Evolutionary conservation across 805 yeast genomes (phyloP), one percentile per base, ranked within the genome.

Genomic region (Lachancea meyersii): DNA sequence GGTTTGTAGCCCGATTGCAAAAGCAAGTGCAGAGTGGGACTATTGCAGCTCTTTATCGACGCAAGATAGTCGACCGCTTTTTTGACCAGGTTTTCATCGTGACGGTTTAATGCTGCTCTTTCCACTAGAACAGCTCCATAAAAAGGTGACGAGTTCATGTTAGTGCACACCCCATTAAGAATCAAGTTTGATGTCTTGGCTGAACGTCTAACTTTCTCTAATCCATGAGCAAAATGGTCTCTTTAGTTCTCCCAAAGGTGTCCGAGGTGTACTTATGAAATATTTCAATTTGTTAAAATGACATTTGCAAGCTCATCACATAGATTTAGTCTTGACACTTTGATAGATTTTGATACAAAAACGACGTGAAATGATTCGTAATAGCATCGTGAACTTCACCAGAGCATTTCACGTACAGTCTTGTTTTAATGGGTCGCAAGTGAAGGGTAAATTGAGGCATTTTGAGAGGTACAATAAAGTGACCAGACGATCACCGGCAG

Each of bases 401-500:
- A 26, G 40, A 19, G 17, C n/a, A 19, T 26, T 37, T 4, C 35
- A 38, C 21, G 30, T 31, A 16, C 27, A n/a, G n/a, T 5, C 5
- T 11, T 23, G 9, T 13, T 19, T 21, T 4, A 11, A 31, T 20
- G 45, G 38, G 17, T 40, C 49, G 1, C 43, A 38, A 36, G 16
- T 44, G 7, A 41, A 35, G 20, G 28, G 22, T 7, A 47, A 44
- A 32, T 14, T 47, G 16, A 17, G 18, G 10, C 35, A 35, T 17
- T 32, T 47, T 30, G 39, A 44, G 32, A 39, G 28, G 14, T 19
- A 36, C 7, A 23, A 40, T 13, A 34, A 38, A 22, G 31, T 47
- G 4, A 10, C 53, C 8, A 46, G 36, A 11, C 54, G 53, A 39
- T 48, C 62, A 8, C 33, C 53, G 11, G 49, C 48, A 24, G 55